Evolutionary conservation across 306 rosid genomes (phyloP).

Genomic region (Prunus persica): DNA sequence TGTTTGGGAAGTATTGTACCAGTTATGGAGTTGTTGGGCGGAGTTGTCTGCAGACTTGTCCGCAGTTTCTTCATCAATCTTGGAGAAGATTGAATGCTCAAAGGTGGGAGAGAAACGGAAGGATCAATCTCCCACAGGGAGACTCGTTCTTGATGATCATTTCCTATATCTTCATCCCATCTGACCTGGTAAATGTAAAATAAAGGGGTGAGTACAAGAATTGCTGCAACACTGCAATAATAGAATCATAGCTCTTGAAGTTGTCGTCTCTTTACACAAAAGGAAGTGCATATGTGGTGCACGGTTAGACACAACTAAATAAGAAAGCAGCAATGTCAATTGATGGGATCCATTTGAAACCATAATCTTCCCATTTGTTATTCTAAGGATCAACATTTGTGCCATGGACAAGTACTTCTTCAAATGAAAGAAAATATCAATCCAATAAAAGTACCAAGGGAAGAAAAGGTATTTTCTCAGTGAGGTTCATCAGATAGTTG

Average conservation of each 20-base stretch:
- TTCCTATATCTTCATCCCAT: conserved; percentile 81
- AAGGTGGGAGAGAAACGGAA: conserved; percentile 75
- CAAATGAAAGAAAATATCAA: background rate
- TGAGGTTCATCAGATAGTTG: background rate
- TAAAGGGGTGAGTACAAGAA: conserved; percentile 22
- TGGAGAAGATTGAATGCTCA: conserved; percentile 89
- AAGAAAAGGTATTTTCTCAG: background rate
- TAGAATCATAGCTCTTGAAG: background rate
- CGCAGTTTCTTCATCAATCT: conserved; percentile 91
- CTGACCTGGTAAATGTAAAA: conserved; percentile 58
- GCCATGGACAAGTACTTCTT: background rate
- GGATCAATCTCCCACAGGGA: conserved; percentile 95
- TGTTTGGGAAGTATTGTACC: conserved; percentile 44
- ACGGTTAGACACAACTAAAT: background rate
- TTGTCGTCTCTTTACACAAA: background rate
- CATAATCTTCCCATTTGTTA: background rate
- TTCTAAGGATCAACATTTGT: background rate
- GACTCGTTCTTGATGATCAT: conserved; percentile 68
- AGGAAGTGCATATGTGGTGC: background rate
- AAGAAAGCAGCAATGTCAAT: background rate
- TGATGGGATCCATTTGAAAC: background rate
- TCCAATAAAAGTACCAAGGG: background rate
- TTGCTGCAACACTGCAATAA: background rate
- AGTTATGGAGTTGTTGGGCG: conserved; percentile 50
- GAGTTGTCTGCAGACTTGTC: conserved; percentile 60